Evolutionary conservation across 202 grass and related monocot species (phyloP).

Genomic region (Eragrostis tef): DNA sequence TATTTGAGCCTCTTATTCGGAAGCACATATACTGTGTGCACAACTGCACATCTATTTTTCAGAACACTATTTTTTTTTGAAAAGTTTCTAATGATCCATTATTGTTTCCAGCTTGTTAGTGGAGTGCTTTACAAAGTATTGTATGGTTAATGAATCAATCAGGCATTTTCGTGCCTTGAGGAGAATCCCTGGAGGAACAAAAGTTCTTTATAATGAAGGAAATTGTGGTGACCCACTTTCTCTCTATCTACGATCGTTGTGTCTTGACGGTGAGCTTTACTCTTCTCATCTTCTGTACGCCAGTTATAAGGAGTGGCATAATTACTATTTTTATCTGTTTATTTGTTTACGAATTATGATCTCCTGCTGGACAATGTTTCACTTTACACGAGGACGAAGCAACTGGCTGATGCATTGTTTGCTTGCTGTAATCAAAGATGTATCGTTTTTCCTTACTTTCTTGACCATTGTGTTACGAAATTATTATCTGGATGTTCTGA

Average conservation of each 20-base stretch:
- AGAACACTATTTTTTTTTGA: constrained; percentile 21
- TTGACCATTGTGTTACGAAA: not conserved
- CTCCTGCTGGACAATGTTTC: constrained; percentile 7
- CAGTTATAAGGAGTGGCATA: constrained; percentile 23
- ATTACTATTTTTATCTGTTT: not conserved
- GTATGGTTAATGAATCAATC: constrained; percentile 94
- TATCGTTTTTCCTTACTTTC: not conserved
- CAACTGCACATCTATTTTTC: constrained; percentile 26
- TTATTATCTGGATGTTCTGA: not conserved
- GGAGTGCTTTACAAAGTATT: constrained; percentile 97
- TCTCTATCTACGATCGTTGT: constrained; percentile 89
- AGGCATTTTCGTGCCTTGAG: constrained; percentile 90
- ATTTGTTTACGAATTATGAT: constrained; percentile 8
- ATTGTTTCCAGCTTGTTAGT: constrained; percentile 76
- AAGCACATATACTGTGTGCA: too few relatives aligned
- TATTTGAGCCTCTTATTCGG: constrained; percentile 15
- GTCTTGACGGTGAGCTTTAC: constrained; percentile 72
- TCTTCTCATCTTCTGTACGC: constrained; percentile 34
- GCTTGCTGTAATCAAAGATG: not conserved
- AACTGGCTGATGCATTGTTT: not conserved
- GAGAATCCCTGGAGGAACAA: constrained; percentile 81
- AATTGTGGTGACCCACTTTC: constrained; percentile 93
- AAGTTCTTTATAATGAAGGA: constrained; percentile 84
- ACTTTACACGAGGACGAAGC: not conserved
- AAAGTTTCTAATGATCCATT: constrained; percentile 40